Conservation (phyloP, 441 rosid species). For the Dalechampia spathulata region DNA sequence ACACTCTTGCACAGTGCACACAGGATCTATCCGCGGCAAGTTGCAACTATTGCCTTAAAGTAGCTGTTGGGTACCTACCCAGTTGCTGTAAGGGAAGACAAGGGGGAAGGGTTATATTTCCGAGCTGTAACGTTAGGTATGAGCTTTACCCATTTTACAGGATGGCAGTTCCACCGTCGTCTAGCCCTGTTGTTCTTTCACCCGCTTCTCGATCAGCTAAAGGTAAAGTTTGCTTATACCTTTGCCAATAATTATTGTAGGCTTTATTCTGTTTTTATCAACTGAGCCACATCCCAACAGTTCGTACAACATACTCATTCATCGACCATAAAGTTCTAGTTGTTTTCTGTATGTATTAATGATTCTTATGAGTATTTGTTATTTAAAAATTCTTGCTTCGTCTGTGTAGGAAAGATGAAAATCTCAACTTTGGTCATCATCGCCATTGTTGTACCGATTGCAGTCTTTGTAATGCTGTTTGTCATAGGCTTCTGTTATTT, state of each 20-base stretch:
- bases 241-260: no score
- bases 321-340: no score
- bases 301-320: neutral
- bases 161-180: neutral
- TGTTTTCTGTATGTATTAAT: no score
- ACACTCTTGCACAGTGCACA: slow-evolving; percentile 8
- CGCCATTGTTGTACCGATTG: slow-evolving; percentile 16
- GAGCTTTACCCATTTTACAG: slow-evolving; percentile 13
- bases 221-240: neutral
- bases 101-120: slow-evolving; percentile 28
- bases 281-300: neutral
- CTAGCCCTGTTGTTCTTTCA: neutral
- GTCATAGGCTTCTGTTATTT: no score
- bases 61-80: slow-evolving; percentile 9
- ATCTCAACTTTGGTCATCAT: neutral
- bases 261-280: neutral
- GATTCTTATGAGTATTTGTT: no score
- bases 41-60: slow-evolving; percentile 19
- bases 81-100: slow-evolving; percentile 13
- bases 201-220: neutral
- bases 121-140: slow-evolving; percentile 21
- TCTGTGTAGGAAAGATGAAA: slow-evolving; percentile 10
- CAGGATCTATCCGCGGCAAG: slow-evolving; percentile 2
- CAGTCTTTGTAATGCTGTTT: neutral
- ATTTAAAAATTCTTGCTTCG: neutral